Conservation (phyloP, 257 asterid genomes). For the Scutellaria baicalensis region DNA sequence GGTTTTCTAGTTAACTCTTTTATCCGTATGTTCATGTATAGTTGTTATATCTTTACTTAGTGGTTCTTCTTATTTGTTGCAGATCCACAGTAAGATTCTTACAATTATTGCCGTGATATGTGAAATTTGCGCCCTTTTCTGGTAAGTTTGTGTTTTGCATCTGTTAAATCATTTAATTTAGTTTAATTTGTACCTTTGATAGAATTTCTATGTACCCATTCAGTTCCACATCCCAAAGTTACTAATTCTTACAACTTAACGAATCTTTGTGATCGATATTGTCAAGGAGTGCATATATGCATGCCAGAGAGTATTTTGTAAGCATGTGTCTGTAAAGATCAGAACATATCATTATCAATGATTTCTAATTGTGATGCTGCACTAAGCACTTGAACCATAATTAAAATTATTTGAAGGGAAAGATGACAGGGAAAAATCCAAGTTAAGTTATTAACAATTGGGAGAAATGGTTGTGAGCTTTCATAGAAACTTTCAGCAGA, state of each 20-base stretch:
- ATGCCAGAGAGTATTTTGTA: background rate
- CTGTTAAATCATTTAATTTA: background rate
- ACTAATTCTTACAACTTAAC: background rate
- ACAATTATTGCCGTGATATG: conserved; percentile 75
- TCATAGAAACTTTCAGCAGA: background rate
- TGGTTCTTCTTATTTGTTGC: conserved; percentile 28
- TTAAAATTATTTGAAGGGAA: background rate
- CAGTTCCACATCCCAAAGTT: background rate
- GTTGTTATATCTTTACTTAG: background rate
- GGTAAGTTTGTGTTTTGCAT: conserved; percentile 45
- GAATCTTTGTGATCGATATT: background rate
- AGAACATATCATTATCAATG: background rate
- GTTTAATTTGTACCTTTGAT: background rate
- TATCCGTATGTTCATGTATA: background rate
- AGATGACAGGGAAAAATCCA: background rate
- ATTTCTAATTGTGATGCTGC: background rate
- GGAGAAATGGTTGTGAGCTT: background rate
- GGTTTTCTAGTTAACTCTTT: background rate
- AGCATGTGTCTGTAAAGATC: background rate
- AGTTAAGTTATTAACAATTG: background rate
- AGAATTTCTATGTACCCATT: background rate
- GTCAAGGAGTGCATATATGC: background rate
- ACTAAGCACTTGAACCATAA: no score
- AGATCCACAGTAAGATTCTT: conserved; percentile 89
- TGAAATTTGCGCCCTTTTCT: conserved; percentile 82